Evolutionary conservation across 2,329 filamentous ascomycete species (phyloP), one percentile per base, ranked within the genome.

Genomic region (Phyllachora maydis): DNA sequence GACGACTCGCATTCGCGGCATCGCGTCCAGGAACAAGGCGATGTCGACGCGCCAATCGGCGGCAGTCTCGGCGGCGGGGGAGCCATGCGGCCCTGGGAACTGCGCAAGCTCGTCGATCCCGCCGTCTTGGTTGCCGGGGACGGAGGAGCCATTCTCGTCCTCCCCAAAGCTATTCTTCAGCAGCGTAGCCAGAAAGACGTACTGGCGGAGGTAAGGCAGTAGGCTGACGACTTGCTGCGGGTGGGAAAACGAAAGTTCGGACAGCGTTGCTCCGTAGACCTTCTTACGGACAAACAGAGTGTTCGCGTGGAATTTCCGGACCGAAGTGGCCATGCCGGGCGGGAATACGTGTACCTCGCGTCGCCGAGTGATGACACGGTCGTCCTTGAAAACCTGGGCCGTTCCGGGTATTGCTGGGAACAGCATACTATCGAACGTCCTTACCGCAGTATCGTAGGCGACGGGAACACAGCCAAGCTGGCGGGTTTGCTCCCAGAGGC

Each of bases 141-240:
- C n/a, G n/a, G n/a, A n/a, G 20, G 8, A n/a, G 20, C 20, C 4
- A 7, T 12, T 13, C 31, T 18, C 20, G 32, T 21, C 24, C 27
- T 46, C 38, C 17, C 50, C 52, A 36, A 79, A 75, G 27, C 59
- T 66, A 23, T 62, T 65, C 26, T 58, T 50, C 4, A 85, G 53
- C 3, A 88, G 45, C 0, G 55, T 64, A 2, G 66, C 66, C 4
- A 79, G 50, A 32, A 75, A 68, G 0, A 73, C 72, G 38, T 79
- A 88, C 41, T 88, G 78, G 9, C 79, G 59, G 10, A 88, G 51
- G 4, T 60, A 53, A 0, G 78, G 76, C n/a, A 90, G 54, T 39
- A 83, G 65, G 25, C 65, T 59, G 5, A 83, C 51, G 4, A 90
- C 50, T 39, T 90, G 77, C 23, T 68, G 63, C 0, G 79, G 79